Conservation (phyloP, 2,329 filamentous ascomycete genomes). For the Dendryphion nanum region DNA sequence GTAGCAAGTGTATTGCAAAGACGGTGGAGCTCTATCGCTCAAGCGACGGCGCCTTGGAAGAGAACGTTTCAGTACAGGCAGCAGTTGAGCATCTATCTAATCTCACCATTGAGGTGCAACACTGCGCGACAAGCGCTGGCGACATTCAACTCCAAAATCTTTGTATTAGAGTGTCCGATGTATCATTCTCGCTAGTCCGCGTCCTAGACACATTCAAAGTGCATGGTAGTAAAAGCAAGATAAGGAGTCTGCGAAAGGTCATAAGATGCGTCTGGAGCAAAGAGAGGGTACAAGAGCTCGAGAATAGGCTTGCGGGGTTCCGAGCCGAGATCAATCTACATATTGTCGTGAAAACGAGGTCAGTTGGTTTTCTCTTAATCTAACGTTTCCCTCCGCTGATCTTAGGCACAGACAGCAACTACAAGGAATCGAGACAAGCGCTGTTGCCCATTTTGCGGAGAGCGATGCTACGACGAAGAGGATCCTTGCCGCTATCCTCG, state of each 20-base stretch:
- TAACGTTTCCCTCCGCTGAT: no score
- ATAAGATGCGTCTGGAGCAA: slow-evolving; percentile 9
- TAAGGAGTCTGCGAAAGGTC: slow-evolving; percentile 6
- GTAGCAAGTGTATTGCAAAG: slow-evolving; percentile 3
- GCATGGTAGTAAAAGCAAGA: slow-evolving; percentile 3
- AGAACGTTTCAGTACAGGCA: background rate
- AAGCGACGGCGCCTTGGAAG: slow-evolving; percentile 1
- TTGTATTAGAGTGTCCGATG: slow-evolving; percentile 1
- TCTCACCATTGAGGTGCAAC: slow-evolving; percentile 3
- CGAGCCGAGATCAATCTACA: slow-evolving; percentile 7
- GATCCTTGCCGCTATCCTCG: no score
- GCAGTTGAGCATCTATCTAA: slow-evolving; percentile 1
- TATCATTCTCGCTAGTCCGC: slow-evolving; percentile 2
- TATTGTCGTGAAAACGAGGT: slow-evolving; percentile 2
- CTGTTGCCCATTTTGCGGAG: no score
- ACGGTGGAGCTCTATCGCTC: slow-evolving; percentile 3
- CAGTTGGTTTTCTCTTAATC: no score
- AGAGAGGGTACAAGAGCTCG: slow-evolving; percentile 4
- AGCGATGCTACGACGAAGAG: no score
- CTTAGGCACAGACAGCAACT: no score
- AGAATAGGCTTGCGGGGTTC: slow-evolving; percentile 3
- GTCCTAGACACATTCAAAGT: slow-evolving; percentile 7
- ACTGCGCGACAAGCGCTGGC: background rate
- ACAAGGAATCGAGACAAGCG: no score
- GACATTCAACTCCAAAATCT: background rate